These are phyloP conservation scores for Mangifera indica DNA, from an alignment of 345 rosid species.

Conservation along the genomic window DNA sequence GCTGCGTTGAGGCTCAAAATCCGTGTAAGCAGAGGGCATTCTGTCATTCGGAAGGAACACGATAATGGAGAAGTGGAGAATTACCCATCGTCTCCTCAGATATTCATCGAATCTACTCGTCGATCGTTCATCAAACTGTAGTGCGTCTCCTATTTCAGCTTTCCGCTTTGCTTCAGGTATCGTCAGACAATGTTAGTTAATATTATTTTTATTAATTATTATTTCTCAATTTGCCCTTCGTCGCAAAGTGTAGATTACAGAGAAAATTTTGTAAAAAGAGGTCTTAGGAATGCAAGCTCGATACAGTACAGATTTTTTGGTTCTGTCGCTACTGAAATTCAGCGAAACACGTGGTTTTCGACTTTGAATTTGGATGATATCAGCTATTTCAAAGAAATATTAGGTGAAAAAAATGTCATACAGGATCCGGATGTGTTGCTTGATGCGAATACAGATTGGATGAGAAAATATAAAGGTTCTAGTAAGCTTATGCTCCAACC, in stretches of 20 bases:
- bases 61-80: slow-evolving; percentile 54
- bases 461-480: slow-evolving; percentile 74
- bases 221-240: neutral
- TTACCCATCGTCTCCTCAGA: slow-evolving; percentile 32
- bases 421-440: slow-evolving; percentile 74
- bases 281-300: slow-evolving; percentile 18
- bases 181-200: neutral
- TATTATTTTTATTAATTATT: neutral
- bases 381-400: slow-evolving; percentile 53
- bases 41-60: neutral
- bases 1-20: neutral
- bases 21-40: neutral
- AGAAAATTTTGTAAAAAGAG: neutral
- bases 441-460: slow-evolving; percentile 89
- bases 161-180: slow-evolving; percentile 1
- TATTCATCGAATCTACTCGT: slow-evolving; percentile 26
- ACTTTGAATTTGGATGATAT: slow-evolving; percentile 63
- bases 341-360: slow-evolving; percentile 69
- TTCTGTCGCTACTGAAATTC: slow-evolving; percentile 33
- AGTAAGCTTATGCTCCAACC: slow-evolving; percentile 89
- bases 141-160: slow-evolving; percentile 7
- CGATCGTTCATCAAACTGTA: slow-evolving; percentile 23
- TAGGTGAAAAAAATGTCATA: slow-evolving; percentile 72
- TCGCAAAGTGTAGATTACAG: neutral
- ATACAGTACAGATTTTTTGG: slow-evolving; percentile 45